Evolutionary conservation across 2,329 filamentous ascomycete species (phyloP), one percentile per base, ranked within the genome.

Genomic region (Chrysoporthe deuterocubensis): DNA sequence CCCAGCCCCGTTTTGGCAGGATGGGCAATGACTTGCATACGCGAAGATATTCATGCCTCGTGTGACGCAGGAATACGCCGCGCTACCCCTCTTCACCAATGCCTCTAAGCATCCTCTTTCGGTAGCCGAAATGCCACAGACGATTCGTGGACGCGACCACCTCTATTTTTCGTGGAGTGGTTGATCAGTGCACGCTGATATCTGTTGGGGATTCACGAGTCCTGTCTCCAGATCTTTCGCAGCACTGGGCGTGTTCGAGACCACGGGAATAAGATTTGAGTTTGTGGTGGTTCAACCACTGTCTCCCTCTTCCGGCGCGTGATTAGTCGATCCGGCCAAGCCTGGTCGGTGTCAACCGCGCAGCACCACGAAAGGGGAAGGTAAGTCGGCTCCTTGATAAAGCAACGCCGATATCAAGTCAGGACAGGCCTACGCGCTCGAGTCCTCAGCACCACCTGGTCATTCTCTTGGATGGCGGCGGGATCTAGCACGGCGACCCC

Each of bases 21-120:
- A 67, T 67, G 54, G 37, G 57, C 40, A 50, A 67, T 67, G 65
- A 59, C 65, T 67, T 67, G 65, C 59, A 67, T 57, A 42, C 65
- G 50, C 58, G 26, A 48, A 42, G n/a, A 46, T 16, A 18, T 26
- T 14, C 40, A 44, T n/a, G 34, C 34, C 54, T 59, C 18, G 46
- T 34, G 57, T 54, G 54, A 54, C 52, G 57, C 63, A 52, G 21
- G 16, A 44, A n/a, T 9, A 14, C 50, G 63, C 63, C 52, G 54
- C 62, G 40, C 54, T 65, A 58, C 63, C 63, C 64, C 64, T 54
- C 64, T 32, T n/a, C 43, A 43, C 44, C 57, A 43, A 54, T 43
- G 13, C 44, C 56, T 54, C 34, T 66, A 52, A 59, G 18, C 48
- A 63, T 62, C 65, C 65, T 67, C 50, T 67, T 67, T 67, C 59